phyloP scores from a whole-genome alignment of 2,329 filamentous ascomycete genomes.

The Nemania sp. region DNA sequence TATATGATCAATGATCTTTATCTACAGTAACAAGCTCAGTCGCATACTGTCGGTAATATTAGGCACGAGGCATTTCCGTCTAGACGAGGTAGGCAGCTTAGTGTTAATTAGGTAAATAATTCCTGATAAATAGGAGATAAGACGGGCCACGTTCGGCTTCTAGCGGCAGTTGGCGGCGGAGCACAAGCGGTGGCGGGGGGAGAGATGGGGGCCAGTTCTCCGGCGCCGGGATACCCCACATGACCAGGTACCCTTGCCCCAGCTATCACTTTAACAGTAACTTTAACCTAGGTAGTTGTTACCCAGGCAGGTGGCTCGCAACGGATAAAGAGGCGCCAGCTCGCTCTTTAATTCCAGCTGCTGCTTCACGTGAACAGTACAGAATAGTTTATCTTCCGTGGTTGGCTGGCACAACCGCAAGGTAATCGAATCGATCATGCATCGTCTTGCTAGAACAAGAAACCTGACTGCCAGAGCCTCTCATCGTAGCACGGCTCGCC shows the following conservation, averaged over 20 bases:
- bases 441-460: constrained; percentile 37
- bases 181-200: no score
- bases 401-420: constrained; percentile 10
- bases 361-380: not conserved
- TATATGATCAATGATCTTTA: not conserved
- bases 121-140: constrained; percentile 19
- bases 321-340: constrained; percentile 10
- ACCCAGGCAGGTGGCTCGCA: constrained; percentile 1
- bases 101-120: constrained; percentile 25
- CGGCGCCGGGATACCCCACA: no score
- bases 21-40: not conserved
- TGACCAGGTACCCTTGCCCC: no score
- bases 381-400: not conserved
- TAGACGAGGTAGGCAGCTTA: not conserved
- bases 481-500: constrained; percentile 33
- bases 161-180: constrained; percentile 28
- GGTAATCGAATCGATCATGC: constrained; percentile 30
- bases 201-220: no score
- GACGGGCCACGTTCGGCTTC: constrained; percentile 30
- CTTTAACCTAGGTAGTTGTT: not conserved
- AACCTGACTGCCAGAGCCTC: constrained; percentile 32
- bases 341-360: not conserved
- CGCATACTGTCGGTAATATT: not conserved
- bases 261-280: constrained; percentile 12
- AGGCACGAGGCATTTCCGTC: not conserved